phyloP scores from a whole-genome alignment of 768 basidiomycete genomes.

The Coprinopsis marcescibilis region DNA sequence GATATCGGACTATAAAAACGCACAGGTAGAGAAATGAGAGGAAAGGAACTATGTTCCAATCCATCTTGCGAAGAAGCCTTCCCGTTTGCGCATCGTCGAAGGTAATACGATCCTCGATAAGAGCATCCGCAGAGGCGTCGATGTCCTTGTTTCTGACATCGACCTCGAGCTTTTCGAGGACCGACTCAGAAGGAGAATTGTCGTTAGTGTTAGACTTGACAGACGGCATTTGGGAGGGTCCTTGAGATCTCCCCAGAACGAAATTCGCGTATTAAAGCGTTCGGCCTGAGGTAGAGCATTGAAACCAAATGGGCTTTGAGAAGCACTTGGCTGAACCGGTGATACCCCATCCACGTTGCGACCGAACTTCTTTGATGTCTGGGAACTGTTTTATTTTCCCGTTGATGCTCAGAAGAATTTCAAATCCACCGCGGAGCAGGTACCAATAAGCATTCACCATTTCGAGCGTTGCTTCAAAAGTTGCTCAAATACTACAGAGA shows the following conservation, averaged over 20 bases:
- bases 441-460: too few species aligned
- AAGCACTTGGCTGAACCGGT: constrained; percentile 5
- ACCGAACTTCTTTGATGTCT: not conserved
- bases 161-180: constrained; percentile 6
- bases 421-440: too few species aligned
- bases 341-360: constrained; percentile 9
- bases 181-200: constrained; percentile 1
- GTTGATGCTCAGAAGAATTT: too few species aligned
- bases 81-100: constrained; percentile 6
- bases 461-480: too few species aligned
- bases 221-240: constrained; percentile 9
- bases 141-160: not conserved
- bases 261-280: not conserved
- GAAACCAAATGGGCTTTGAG: constrained; percentile 8
- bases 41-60: constrained; percentile 27
- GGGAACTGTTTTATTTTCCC: too few species aligned
- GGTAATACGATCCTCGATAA: constrained; percentile 2
- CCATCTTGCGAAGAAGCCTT: constrained; percentile 25
- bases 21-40: constrained; percentile 26
- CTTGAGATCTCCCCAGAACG: not conserved
- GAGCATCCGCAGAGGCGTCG: not conserved
- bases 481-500: too few species aligned
- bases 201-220: constrained; percentile 1
- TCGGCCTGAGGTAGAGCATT: not conserved
- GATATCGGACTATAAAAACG: constrained; percentile 1